phyloP scores from a whole-genome alignment of 495 filamentous ascomycete genomes.

The Daldinia decipiens region DNA sequence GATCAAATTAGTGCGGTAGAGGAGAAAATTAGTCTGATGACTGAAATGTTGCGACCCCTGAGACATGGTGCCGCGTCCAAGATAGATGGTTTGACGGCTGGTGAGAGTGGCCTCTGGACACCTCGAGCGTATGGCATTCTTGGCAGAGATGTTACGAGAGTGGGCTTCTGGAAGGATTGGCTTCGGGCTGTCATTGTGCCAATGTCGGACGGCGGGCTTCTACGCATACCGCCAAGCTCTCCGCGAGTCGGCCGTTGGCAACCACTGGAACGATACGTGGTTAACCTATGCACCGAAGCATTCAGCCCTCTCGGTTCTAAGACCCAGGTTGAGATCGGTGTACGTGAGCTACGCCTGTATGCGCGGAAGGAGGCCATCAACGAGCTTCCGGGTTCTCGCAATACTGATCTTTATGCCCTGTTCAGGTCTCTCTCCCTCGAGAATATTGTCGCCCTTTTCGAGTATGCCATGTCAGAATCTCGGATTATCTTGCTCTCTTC shows the following conservation, averaged over 20 bases:
- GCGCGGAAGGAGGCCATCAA: constrained; percentile 93
- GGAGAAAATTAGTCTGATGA: constrained; percentile 97
- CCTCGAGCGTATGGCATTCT: constrained; percentile 94
- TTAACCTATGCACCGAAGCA: constrained; percentile 96
- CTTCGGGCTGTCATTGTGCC: constrained; percentile 89
- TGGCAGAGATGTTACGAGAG: constrained; percentile 83
- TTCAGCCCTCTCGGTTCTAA: constrained; percentile 90
- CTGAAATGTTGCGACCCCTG: constrained; percentile 90
- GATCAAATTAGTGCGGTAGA: constrained; percentile 95
- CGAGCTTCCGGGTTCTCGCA: constrained; percentile 91
- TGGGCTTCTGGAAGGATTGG: constrained; percentile 99
- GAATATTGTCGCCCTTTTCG: constrained; percentile 91
- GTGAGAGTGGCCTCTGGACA: constrained; percentile 96
- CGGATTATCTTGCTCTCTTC: constrained; percentile 96
- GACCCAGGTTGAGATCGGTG: constrained; percentile 92
- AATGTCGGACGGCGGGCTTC: constrained; percentile 87
- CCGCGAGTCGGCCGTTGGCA: constrained; percentile 96
- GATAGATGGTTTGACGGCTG: constrained; percentile 95
- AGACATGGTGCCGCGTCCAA: constrained; percentile 94
- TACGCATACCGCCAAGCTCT: constrained; percentile 86
- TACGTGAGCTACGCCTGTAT: constrained; percentile 90
- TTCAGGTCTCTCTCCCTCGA: constrained; percentile 89
- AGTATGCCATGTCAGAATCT: constrained; percentile 92
- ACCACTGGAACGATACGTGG: constrained; percentile 93
- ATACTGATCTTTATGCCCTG: constrained; percentile 90